Evolutionary conservation across 78 protist genomes (phyloP), one percentile per base, ranked within the genome.

Genomic region (Anaeramoeba flamelloides): DNA sequence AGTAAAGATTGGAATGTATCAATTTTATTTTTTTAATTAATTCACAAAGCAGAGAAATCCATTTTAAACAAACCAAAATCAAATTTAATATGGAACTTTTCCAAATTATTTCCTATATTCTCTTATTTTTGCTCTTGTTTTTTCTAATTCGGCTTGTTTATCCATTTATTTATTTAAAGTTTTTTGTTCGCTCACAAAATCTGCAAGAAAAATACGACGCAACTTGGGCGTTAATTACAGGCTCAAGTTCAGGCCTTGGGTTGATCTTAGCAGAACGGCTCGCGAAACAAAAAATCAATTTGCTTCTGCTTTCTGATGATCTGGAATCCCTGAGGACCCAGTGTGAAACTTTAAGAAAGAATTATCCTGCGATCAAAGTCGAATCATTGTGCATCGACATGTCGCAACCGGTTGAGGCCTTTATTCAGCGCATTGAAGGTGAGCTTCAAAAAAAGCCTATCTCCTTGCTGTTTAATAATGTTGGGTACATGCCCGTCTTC

Each of bases 141-240:
- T n/a, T n/a, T n/a, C n/a, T n/a, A n/a, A n/a, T n/a, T n/a, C n/a
- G n/a, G n/a, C n/a, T n/a, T n/a, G n/a, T n/a, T n/a, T n/a, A n/a
- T n/a, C n/a, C n/a, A n/a, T n/a, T n/a, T n/a, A n/a, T n/a, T n/a
- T n/a, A n/a, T n/a, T n/a, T n/a, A n/a, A n/a, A n/a, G n/a, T n/a
- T n/a, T n/a, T n/a, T n/a, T n/a, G n/a, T n/a, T n/a, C n/a, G n/a
- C n/a, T n/a, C n/a, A n/a, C n/a, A n/a, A n/a, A n/a, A n/a, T n/a
- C n/a, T n/a, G n/a, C n/a, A n/a, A n/a, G 79, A 33, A 53, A 33
- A 36, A 40, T 81, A 81, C 83, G 1, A 30, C 8, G 40, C 79
- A 2, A 0, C 3, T 31, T 84, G 86, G 86, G 86, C 78, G 36
- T 77, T 84, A 22, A 83, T 84, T 12, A 84, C 86, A 31, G 86